Conservation (phyloP, 768 basidiomycete genomes). For the Pleurotus eryngii region DNA sequence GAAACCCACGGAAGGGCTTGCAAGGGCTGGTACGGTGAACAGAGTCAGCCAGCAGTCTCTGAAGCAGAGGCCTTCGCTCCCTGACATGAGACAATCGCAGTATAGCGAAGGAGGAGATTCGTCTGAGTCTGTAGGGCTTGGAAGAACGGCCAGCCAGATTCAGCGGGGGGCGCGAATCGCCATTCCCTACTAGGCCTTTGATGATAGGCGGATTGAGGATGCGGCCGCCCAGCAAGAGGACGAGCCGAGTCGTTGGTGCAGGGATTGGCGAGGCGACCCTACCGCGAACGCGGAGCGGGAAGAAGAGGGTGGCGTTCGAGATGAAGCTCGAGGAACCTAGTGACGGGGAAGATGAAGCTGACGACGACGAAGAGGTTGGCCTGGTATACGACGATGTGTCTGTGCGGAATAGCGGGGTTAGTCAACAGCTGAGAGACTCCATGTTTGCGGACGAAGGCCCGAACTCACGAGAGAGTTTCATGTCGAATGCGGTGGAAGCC, state of each 20-base stretch:
- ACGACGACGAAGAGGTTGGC: conserved; percentile 24
- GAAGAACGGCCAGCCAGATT: conserved; percentile 14
- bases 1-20: not conserved
- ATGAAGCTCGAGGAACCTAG: conserved; percentile 13
- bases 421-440: not conserved
- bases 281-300: not conserved
- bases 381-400: conserved; percentile 20
- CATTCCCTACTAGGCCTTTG: conserved; percentile 50
- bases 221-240: no score
- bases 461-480: not conserved
- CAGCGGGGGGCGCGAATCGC: conserved; percentile 48
- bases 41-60: conserved; percentile 6
- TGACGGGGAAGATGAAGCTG: conserved; percentile 20
- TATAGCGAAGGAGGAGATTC: not conserved
- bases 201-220: conserved; percentile 19
- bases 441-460: not conserved
- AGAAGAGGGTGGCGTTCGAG: conserved; percentile 9
- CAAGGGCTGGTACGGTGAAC: not conserved
- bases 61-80: conserved; percentile 6
- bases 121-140: not conserved
- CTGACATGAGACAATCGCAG: not conserved
- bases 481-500: not conserved
- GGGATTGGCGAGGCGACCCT: no score
- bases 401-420: not conserved
- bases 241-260: no score